Evolutionary conservation across 176 grass and related monocot species (phyloP).

Genomic region (Poa annua): DNA sequence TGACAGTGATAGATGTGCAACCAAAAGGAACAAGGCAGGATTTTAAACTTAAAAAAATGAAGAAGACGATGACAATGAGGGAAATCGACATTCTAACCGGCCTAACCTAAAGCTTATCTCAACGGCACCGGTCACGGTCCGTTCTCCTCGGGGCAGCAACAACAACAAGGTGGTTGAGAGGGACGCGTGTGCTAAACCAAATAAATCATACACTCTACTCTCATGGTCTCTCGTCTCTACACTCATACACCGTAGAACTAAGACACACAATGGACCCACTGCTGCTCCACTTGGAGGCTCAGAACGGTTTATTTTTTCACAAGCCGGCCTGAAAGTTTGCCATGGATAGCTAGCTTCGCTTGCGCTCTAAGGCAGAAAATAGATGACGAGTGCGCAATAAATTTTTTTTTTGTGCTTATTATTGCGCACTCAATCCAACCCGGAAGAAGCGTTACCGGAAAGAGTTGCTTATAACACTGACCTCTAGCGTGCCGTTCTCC

Average conservation of each 20-base stretch:
- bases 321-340: too few species aligned
- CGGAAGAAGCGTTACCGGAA: constrained; percentile 16
- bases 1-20: neutral
- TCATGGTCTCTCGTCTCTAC: too few species aligned
- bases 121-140: constrained; percentile 1
- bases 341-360: too few species aligned
- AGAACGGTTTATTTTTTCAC: neutral
- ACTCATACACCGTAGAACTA: neutral
- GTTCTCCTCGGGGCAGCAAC: neutral
- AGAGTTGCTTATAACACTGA: neutral
- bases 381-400: neutral
- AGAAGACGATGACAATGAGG: neutral
- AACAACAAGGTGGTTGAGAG: constrained; percentile 35
- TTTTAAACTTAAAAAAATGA: too few species aligned
- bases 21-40: neutral
- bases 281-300: neutral
- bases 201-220: too few species aligned
- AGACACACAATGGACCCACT: neutral
- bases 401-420: neutral
- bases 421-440: neutral
- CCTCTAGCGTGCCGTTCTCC: constrained; percentile 62
- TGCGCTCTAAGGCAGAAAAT: too few species aligned
- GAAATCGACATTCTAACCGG: constrained; percentile 35
- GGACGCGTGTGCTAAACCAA: constrained; percentile 5
- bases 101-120: constrained; percentile 29